Evolutionary conservation across 2,329 filamentous ascomycete species (phyloP), one percentile per base, ranked within the genome.

Genomic region (Bisporella sp.): DNA sequence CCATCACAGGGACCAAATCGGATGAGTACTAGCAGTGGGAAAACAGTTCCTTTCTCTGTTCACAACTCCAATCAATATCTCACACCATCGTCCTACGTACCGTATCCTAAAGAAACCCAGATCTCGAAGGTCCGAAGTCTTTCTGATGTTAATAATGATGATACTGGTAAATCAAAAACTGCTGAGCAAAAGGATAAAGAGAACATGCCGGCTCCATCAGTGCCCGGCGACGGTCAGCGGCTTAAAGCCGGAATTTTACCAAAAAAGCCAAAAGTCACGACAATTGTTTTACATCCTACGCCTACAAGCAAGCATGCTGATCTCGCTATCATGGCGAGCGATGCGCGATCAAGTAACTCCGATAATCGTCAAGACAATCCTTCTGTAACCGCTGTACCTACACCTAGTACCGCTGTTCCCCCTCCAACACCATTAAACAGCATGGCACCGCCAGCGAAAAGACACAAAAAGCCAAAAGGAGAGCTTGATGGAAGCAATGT

Each of bases 41-140:
- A 84, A 48, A 78, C 78, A 39, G 71, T 77, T 4, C 82, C 85
- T 8, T 92, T 88, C 56, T 96, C 91, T 0, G 85, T 99, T 42
- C 91, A 99, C 68, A 96, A 95, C 66, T 88, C 91, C 66, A 96
- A 90, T 62, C 83, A 84, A 54, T 93, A 89, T 62, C 77, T 97
- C 45, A 96, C 91, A 0, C 93, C 92, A 0, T 97, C 93, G 0
- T 82, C 91, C 0, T 90, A 85, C 64, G 87, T 81, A 1, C 84
- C 89, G 0, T 95, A 85, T 64, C 89, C 85, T 41, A 78, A 76
- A 74, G 77, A 61, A 71, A 56, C 50, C 9, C 48, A 44, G 50
- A 57, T 53, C 46, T 54, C 64, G 50, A 66, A 67, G 39, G 65
- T 64, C 12, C 64, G 65, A 29, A 55, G 57, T 30, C 32, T 43